A percentile compares a stretch with the other conserved stretches of the same genome.
Evolutionary conservation across 2,329 filamentous ascomycete species (phyloP).

Genomic region (Pestalotiopsis sp.): DNA sequence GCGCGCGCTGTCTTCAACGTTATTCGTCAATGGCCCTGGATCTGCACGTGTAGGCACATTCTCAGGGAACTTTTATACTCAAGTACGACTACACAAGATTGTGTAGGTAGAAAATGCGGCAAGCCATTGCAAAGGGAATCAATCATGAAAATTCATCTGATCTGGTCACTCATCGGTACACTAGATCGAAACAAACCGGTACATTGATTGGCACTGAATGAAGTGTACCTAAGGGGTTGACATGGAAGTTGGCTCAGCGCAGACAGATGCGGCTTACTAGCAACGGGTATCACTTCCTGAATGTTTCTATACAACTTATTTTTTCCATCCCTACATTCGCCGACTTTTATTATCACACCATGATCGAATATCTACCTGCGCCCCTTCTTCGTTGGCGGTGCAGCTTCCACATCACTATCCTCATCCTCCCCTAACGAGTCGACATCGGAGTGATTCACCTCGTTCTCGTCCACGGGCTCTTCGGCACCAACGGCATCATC

Average conservation of each 20-base stretch:
- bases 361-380: slow-evolving; percentile 9
- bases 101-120: too few relatives aligned
- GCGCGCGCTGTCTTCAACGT: too few relatives aligned
- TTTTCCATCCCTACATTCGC: slow-evolving; percentile 33
- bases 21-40: too few relatives aligned
- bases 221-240: too few relatives aligned
- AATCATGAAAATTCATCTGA: too few relatives aligned
- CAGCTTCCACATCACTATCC: slow-evolving; percentile 50
- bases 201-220: too few relatives aligned
- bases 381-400: slow-evolving; percentile 42
- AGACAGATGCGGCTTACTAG: slow-evolving; percentile 1
- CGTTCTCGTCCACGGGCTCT: slow-evolving; percentile 50
- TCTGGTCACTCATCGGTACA: too few relatives aligned
- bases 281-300: slow-evolving; percentile 14
- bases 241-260: background rate
- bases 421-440: slow-evolving; percentile 58
- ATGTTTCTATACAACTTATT: slow-evolving; percentile 25
- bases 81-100: too few relatives aligned
- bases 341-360: background rate
- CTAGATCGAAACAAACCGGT: too few relatives aligned
- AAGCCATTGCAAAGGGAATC: too few relatives aligned
- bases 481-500: slow-evolving; percentile 40
- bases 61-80: too few relatives aligned
- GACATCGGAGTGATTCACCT: slow-evolving; percentile 59
- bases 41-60: too few relatives aligned